Base-by-base conservation (phyloP, 2,329 filamentous ascomycete genomes). In the Grosmannia huntii region DNA sequence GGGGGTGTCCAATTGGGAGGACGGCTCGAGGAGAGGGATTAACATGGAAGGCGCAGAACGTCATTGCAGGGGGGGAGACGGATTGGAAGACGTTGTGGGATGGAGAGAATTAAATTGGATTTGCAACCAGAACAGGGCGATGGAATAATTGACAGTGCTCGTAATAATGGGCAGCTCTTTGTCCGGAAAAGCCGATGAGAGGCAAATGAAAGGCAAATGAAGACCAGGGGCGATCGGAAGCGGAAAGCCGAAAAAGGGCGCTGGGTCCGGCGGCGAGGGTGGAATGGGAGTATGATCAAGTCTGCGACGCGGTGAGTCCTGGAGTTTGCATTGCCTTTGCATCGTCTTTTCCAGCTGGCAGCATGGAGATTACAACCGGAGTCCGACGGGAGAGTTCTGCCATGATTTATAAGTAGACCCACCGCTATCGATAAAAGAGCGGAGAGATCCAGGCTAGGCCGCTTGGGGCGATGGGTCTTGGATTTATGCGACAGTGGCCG, bases 351-450 rank as follows among this genome's bases (percentile, higher is more conserved):
- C 31, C 31, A 33, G 31, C 9, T 33, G 31, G 31, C 25, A 7
- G 23, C 25, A 44, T 41, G 36, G 36, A 54, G 52, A 54, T 54
- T 38, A 6, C 36, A 44, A 54, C 36, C 36, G 52, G 52, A 38
- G 16, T 27, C 48, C 23, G 48, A 50, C 48, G 48, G 23, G 21
- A 9, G 3, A 7, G 12, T 23, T 41, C 41, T 54, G 36, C 52
- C 52, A 54, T 54, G 33, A 54, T 54, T 54, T 41, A 36, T 21
- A 41, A 54, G 52, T 31, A 38, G 38, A 77, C 41, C 46, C 28
- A 28, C 25, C n/a, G 27, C 51, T 60, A 58, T 62, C 57, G 59
- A 62, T 61, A 59, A 55, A 51, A 59, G 23, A 57, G 54, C 28
- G 49, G 52, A 41, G 33, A 33, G 56, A 56, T 33, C 28, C 14